These are phyloP conservation scores for Pulveroboletus sp. DNA, from an alignment of 768 basidiomycete genomes.

Conservation along the genomic window DNA sequence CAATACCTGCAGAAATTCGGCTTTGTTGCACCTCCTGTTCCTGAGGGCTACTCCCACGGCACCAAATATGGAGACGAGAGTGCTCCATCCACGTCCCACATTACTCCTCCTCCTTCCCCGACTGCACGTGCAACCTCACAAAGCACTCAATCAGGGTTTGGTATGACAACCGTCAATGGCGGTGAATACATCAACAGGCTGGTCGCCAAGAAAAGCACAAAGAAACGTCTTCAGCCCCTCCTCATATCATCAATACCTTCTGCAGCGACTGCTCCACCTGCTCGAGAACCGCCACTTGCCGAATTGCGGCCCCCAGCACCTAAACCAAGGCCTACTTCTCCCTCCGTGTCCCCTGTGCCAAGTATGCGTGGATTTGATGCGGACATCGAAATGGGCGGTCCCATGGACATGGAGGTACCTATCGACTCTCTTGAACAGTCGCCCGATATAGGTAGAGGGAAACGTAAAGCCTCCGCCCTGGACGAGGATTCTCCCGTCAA, in stretches of 20 bases:
- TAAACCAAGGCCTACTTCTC: slow-evolving; percentile 22
- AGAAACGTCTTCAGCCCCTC: slow-evolving; percentile 59
- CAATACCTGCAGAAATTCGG: slow-evolving; percentile 81
- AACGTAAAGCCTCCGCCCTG: slow-evolving; percentile 45
- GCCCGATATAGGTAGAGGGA: slow-evolving; percentile 39
- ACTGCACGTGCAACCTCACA: slow-evolving; percentile 28
- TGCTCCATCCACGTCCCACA: slow-evolving; percentile 26
- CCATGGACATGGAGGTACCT: slow-evolving; percentile 50
- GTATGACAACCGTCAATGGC: slow-evolving; percentile 32
- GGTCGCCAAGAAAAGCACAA: slow-evolving; percentile 67
- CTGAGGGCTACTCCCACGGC: slow-evolving; percentile 65
- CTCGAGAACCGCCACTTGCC: slow-evolving; percentile 9
- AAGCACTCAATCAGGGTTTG: slow-evolving; percentile 39
- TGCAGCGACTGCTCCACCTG: slow-evolving; percentile 17
- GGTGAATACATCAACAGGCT: slow-evolving; percentile 67
- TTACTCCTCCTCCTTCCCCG: slow-evolving; percentile 51
- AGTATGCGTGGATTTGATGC: slow-evolving; percentile 47
- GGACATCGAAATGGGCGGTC: slow-evolving; percentile 38
- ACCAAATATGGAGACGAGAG: slow-evolving; percentile 16
- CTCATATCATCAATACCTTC: slow-evolving; percentile 38
- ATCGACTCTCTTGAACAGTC: slow-evolving; percentile 51
- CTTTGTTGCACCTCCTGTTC: slow-evolving; percentile 61
- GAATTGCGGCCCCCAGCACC: slow-evolving; percentile 21
- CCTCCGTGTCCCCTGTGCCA: slow-evolving; percentile 42
- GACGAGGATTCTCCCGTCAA: slow-evolving; percentile 39